Evolutionary conservation across 208 protist species (phyloP), one percentile per base, ranked within the genome.

Genomic region (Crithidia bombi): DNA sequence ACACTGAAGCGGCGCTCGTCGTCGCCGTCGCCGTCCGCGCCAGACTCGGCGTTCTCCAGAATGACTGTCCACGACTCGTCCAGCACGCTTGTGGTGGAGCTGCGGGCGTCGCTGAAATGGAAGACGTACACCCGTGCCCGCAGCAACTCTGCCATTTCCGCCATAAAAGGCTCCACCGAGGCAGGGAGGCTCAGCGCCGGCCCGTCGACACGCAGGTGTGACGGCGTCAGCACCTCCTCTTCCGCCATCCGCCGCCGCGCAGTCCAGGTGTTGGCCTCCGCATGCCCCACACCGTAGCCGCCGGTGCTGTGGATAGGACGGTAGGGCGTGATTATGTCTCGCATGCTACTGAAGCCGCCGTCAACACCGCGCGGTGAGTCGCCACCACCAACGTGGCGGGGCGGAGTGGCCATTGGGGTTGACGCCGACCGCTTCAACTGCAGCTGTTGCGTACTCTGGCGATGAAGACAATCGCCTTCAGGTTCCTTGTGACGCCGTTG

Each of bases 61-160:
- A 86, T 78, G 19, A 88, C 83, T 44, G 88, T 66, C 87, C 88
- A 96, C 38, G 83, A 83, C 62, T 94, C 86, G 49, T 96, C 88
- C 39, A 94, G 43, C 36, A 93, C 84, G 58, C 79, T 93, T 0
- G 90, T 83, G 11, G 78, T 26, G 1, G 59, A 73, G 56, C 56
- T 75, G 56, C 49, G 56, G 21, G 57, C 70, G 25, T 88, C 76
- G 33, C 78, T 75, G 64, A 93, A 93, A 44, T 79, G 70, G 65
- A 93, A 83, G 3, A 93, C 77, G 35, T 66, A 65, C 21, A 70
- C 44, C n/a, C 86, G 85, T 15, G 78, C 50, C 4, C 65, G 65
- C 50, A 89, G 28, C 54, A 91, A 54, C 35, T 77, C 55, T 21
- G 51, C 32, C 61, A 91, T 59, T 35, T 82, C 75, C 4, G 61